phyloP scores from a whole-genome alignment of 306 rosid species.

The Aeschynomene evenia region DNA sequence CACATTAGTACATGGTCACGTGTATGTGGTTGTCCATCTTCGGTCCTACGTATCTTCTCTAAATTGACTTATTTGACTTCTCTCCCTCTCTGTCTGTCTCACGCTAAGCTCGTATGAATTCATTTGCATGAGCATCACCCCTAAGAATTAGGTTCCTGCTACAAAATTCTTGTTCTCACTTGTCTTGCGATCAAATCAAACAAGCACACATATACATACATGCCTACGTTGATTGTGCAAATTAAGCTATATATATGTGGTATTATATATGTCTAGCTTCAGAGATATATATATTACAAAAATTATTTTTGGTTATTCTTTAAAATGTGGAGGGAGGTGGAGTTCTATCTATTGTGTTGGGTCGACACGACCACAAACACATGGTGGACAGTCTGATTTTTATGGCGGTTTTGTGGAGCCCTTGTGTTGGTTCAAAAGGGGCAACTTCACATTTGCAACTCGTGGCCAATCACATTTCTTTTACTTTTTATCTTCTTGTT shows the following conservation, averaged over 20 bases:
- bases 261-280: background rate
- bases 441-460: background rate
- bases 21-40: background rate
- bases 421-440: slow-evolving; percentile 26
- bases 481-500: background rate
- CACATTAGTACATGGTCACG: background rate
- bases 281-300: background rate
- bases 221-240: background rate
- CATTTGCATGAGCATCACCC: background rate
- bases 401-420: slow-evolving; percentile 52
- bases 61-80: no score
- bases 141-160: background rate
- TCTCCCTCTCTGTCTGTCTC: no score
- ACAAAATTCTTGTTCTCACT: background rate
- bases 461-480: background rate
- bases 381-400: background rate
- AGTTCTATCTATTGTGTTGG: background rate
- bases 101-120: background rate
- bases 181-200: background rate
- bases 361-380: background rate
- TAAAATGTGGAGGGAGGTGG: background rate
- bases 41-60: background rate
- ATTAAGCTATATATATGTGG: background rate
- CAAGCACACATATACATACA: background rate
- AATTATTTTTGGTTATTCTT: background rate